Evolutionary conservation across 2,329 filamentous ascomycete genomes (phyloP), one percentile per base, ranked within the genome.

Genomic region (Colletotrichum sp.): DNA sequence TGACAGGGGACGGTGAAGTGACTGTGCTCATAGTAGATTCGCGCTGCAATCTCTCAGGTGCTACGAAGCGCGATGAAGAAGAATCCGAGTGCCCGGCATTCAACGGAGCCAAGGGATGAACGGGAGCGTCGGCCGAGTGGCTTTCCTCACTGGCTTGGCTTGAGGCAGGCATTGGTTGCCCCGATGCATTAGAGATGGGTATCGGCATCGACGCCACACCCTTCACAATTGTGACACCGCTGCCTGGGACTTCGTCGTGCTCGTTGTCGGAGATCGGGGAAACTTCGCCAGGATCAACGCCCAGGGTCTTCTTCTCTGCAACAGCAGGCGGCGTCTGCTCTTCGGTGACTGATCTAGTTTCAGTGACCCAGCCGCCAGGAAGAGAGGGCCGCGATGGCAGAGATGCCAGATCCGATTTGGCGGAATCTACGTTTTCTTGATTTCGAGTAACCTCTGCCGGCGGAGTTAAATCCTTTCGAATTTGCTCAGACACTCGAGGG

Each of bases 1-100:
- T 91, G 75, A 93, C 87, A 34, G 91, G 89, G 1, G 89, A 89
- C 9, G 85, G 86, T 9, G 88, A 88, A 12, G 88, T 87, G 12
- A 85, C 81, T 1, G 89, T 90, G 80, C 89, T 90, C 64, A 88
- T 82, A 1, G 88, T 89, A 8, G 85, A 81, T 30, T 86, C 84
- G 5, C 88, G 85, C 69, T 86, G 83, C 28, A 89, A 79, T 8
- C 82, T 80, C 24, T 81, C 80, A 24, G 83, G 80, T 16, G 83
- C 81, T 32, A 82, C 81, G 66, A 87, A 84, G 13, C 86, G 84
- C 0, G 83, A 81, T 8, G 83, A 79, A 28, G 77, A 32, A 76
- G 66, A 7, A 76, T 72, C 18, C 18, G 76, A 75, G 10, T 78
- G 70, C 5, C 71, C 77, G 7, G 80, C 74, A 49, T 77, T 80